These are phyloP conservation scores for Colletotrichum destructivum DNA, from an alignment of 2,329 filamentous ascomycete genomes.

Conservation along the genomic window DNA sequence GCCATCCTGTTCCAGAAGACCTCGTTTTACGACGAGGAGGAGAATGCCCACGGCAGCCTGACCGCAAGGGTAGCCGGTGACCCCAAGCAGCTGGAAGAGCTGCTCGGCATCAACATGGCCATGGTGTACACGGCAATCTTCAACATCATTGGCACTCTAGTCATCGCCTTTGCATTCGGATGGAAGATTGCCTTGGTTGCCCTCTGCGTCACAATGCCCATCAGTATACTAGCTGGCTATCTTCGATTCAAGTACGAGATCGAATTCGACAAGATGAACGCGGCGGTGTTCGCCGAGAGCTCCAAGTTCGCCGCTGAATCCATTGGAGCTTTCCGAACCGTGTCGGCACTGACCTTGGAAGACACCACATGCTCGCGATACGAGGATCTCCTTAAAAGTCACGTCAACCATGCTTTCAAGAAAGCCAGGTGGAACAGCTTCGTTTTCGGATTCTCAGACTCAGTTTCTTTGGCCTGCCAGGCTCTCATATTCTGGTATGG, in stretches of 20 bases:
- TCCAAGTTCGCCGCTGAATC: slow-evolving; percentile 83
- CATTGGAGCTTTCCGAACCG: slow-evolving; percentile 81
- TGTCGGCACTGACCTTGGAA: slow-evolving; percentile 79
- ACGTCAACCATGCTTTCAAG: slow-evolving; percentile 72
- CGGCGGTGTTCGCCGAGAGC: slow-evolving; percentile 77
- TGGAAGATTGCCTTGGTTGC: slow-evolving; percentile 84
- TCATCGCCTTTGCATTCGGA: slow-evolving; percentile 79
- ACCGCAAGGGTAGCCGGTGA: slow-evolving; percentile 70
- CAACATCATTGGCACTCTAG: slow-evolving; percentile 74
- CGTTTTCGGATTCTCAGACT: slow-evolving; percentile 79
- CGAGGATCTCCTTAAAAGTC: slow-evolving; percentile 68
- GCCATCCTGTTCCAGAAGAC: slow-evolving; percentile 73
- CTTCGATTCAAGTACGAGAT: slow-evolving; percentile 71
- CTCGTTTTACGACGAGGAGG: slow-evolving; percentile 73
- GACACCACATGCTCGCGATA: slow-evolving; percentile 76
- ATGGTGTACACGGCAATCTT: slow-evolving; percentile 75
- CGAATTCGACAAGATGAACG: slow-evolving; percentile 79
- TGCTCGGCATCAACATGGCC: slow-evolving; percentile 75
- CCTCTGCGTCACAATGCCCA: slow-evolving; percentile 71
- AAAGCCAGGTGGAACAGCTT: slow-evolving; percentile 75
- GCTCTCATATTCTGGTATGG: slow-evolving; percentile 79
- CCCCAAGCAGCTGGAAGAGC: slow-evolving; percentile 72
- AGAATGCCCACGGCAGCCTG: slow-evolving; percentile 73
- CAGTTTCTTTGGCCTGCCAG: slow-evolving; percentile 73
- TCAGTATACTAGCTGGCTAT: slow-evolving; percentile 64